These are phyloP conservation scores for Russula sp. DNA, from an alignment of 768 basidiomycete species.

Conservation along the genomic window DNA sequence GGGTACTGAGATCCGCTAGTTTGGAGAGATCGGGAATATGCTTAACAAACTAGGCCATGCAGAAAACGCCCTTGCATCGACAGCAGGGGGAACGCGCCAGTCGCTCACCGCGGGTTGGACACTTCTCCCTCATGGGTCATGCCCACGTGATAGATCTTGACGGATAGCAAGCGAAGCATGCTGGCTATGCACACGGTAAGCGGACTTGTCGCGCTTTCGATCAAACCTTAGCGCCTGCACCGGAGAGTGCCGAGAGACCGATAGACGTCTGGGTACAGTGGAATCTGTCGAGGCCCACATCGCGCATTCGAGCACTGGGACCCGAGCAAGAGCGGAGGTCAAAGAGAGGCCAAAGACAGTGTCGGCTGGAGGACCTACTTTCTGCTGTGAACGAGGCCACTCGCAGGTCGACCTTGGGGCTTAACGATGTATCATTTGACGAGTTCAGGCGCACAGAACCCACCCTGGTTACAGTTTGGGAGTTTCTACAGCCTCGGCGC, in stretches of 20 bases:
- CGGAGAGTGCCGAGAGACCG: neutral
- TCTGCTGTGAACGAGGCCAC: neutral
- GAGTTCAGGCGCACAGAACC: neutral
- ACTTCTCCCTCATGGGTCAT: constrained; percentile 6
- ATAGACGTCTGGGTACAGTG: neutral
- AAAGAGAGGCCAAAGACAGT: neutral
- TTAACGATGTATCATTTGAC: neutral
- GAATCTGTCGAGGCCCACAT: neutral
- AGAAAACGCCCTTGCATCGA: neutral
- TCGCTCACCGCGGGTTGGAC: neutral
- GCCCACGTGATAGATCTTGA: neutral
- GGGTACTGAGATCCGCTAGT: neutral
- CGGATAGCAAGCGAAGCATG: neutral
- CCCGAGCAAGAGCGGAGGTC: neutral
- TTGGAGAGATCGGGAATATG: neutral
- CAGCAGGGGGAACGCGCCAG: neutral
- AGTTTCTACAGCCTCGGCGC: neutral
- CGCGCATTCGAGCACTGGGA: neutral
- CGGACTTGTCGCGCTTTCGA: neutral
- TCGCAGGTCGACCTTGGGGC: neutral
- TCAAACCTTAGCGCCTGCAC: neutral
- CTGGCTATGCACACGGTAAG: neutral
- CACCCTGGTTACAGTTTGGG: neutral
- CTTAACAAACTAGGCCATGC: neutral
- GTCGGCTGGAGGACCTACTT: neutral